Percentiles rank a stretch among this genome's conserved stretches.
Conservation (phyloP, 2,329 filamentous ascomycete genomes). For the Pyrenochaeta sp. region DNA sequence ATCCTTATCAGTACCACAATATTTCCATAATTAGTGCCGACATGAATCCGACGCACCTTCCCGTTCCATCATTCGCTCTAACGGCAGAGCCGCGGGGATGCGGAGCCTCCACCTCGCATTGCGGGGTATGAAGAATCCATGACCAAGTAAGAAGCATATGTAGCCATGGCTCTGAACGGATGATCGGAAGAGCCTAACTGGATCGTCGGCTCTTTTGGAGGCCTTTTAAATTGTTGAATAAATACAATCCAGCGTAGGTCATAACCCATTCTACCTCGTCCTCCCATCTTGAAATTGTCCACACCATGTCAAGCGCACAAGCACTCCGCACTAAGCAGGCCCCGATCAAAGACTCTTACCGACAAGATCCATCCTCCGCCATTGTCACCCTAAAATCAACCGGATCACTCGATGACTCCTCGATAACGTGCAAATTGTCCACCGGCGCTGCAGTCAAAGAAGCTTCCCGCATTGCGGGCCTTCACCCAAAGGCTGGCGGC, state of each 20-base stretch:
- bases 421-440: constrained; percentile 57
- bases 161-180: background rate
- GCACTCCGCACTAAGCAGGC: constrained; percentile 57
- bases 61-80: constrained; percentile 19
- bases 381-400: constrained; percentile 56
- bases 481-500: constrained; percentile 58
- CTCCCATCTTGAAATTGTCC: background rate
- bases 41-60: constrained; percentile 11
- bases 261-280: background rate
- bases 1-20: background rate
- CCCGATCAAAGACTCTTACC: constrained; percentile 57
- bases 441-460: constrained; percentile 51
- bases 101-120: constrained; percentile 24
- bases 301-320: constrained; percentile 17
- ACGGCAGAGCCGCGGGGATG: constrained; percentile 25
- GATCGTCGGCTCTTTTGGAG: background rate
- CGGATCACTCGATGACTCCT: constrained; percentile 54
- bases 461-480: constrained; percentile 54
- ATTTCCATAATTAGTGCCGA: background rate
- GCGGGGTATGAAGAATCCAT: constrained; percentile 24
- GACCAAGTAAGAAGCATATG: constrained; percentile 7
- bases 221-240: background rate
- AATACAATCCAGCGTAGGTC: background rate
- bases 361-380: constrained; percentile 53
- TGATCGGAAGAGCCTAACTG: background rate